phyloP scores from a whole-genome alignment of 352 stramenopile genomes.

The Thalassiosira pacifica region DNA sequence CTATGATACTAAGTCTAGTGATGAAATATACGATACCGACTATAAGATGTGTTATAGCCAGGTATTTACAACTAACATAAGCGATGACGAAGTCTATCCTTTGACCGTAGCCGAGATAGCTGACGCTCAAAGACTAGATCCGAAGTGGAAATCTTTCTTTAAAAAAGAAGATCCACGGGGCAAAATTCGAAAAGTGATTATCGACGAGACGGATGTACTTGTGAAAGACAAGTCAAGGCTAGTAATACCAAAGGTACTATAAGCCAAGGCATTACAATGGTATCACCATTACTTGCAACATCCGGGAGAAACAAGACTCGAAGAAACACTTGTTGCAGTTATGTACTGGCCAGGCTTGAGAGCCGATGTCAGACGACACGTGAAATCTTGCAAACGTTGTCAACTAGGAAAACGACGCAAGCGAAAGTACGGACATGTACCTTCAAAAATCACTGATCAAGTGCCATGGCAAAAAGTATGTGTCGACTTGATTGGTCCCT shows the following conservation, averaged over 20 bases:
- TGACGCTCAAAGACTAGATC: constrained; percentile 22
- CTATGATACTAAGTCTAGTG: not conserved
- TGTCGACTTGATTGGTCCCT: constrained; percentile 17
- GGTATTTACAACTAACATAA: constrained; percentile 14
- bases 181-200: constrained; percentile 10
- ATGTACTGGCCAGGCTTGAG: constrained; percentile 37
- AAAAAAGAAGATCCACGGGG: no score
- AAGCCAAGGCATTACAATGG: constrained; percentile 19
- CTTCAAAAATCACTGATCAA: not conserved
- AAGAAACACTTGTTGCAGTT: constrained; percentile 27
- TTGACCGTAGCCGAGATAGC: constrained; percentile 21
- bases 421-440: constrained; percentile 34
- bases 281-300: constrained; percentile 53
- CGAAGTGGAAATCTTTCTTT: not conserved
- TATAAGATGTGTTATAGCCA: not conserved
- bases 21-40: not conserved
- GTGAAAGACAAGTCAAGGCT: constrained; percentile 6
- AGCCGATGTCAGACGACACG: not conserved
- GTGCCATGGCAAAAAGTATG: constrained; percentile 7
- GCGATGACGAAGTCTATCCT: constrained; percentile 33
- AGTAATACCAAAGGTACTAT: constrained; percentile 18
- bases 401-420: constrained; percentile 16
- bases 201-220: not conserved
- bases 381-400: constrained; percentile 11
- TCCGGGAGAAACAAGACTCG: constrained; percentile 20